These are phyloP conservation scores for Sugiyamaella japonica DNA, from an alignment of 1,139 yeast species.

Conservation along the genomic window DNA sequence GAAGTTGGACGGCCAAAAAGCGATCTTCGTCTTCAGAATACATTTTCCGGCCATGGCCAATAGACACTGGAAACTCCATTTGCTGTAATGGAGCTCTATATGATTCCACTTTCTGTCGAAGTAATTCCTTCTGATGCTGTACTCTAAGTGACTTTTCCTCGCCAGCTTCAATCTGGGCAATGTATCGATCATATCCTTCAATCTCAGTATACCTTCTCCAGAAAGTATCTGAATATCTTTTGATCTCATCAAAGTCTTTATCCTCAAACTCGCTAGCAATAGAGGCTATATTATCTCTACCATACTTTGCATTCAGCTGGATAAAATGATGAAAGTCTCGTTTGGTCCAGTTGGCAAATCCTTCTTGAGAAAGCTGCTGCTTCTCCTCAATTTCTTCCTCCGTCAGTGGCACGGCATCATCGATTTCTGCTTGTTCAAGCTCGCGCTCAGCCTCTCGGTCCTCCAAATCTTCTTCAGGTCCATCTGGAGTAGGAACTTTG, in stretches of 20 bases:
- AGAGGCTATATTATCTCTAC: constrained; percentile 59
- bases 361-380: constrained; percentile 57
- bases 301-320: constrained; percentile 77
- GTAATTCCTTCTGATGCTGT: constrained; percentile 62
- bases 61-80: constrained; percentile 75
- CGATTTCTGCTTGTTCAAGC: constrained; percentile 69
- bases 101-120: constrained; percentile 62
- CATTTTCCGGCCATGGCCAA: constrained; percentile 81
- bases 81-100: constrained; percentile 74
- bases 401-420: constrained; percentile 68
- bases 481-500: constrained; percentile 59
- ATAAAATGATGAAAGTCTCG: constrained; percentile 86
- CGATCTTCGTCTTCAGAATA: constrained; percentile 87
- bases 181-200: constrained; percentile 83
- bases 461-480: constrained; percentile 45
- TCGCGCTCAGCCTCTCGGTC: constrained; percentile 58
- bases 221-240: constrained; percentile 64
- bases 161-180: constrained; percentile 84
- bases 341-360: constrained; percentile 80
- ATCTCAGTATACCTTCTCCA: constrained; percentile 73
- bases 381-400: constrained; percentile 72
- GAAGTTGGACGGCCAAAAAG: constrained; percentile 68
- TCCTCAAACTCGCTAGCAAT: constrained; percentile 66
- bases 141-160: constrained; percentile 74
- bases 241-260: constrained; percentile 68